These are phyloP conservation scores for Coemansia interrupta DNA, from an alignment of 192 early-diverging fungal species.

Conservation along the genomic window DNA sequence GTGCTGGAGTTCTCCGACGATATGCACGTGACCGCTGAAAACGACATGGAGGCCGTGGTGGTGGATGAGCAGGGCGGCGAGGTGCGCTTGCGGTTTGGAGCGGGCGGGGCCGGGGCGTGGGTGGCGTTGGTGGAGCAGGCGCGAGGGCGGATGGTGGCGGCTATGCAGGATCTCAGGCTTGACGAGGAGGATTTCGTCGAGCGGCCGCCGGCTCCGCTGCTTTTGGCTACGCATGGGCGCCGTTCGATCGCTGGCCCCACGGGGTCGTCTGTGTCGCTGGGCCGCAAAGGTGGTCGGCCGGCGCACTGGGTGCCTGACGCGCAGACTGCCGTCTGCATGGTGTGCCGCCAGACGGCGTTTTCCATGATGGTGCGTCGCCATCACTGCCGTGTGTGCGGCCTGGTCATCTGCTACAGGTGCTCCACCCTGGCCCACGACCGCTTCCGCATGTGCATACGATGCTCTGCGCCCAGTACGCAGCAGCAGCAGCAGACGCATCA, in stretches of 20 bases:
- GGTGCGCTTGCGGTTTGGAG: constrained; percentile 15
- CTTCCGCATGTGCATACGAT: constrained; percentile 35
- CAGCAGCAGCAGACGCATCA: too few species aligned
- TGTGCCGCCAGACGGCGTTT: constrained; percentile 49
- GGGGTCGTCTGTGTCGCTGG: constrained; percentile 10
- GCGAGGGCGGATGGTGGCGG: constrained; percentile 11
- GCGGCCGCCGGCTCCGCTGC: constrained; percentile 33
- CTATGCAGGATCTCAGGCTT: constrained; percentile 45
- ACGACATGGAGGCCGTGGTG: constrained; percentile 9
- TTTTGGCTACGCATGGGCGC: constrained; percentile 30
- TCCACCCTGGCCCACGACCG: constrained; percentile 22
- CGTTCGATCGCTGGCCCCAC: constrained; percentile 35
- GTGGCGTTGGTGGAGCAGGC: constrained; percentile 22
- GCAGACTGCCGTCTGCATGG: constrained; percentile 51
- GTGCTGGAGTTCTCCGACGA: constrained; percentile 35
- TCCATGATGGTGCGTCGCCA: constrained; percentile 55
- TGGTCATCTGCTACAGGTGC: constrained; percentile 55
- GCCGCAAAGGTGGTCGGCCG: constrained; percentile 23
- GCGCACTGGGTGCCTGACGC: constrained; percentile 52
- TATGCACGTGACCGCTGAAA: constrained; percentile 14
- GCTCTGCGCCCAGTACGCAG: constrained; percentile 4
- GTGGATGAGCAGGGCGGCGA: constrained; percentile 7
- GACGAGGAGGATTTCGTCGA: constrained; percentile 51
- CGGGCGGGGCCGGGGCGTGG: constrained; percentile 32
- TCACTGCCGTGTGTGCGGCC: constrained; percentile 50